phyloP scores from a whole-genome alignment of 257 asterid genomes.

The Salvia rosmarinus region DNA sequence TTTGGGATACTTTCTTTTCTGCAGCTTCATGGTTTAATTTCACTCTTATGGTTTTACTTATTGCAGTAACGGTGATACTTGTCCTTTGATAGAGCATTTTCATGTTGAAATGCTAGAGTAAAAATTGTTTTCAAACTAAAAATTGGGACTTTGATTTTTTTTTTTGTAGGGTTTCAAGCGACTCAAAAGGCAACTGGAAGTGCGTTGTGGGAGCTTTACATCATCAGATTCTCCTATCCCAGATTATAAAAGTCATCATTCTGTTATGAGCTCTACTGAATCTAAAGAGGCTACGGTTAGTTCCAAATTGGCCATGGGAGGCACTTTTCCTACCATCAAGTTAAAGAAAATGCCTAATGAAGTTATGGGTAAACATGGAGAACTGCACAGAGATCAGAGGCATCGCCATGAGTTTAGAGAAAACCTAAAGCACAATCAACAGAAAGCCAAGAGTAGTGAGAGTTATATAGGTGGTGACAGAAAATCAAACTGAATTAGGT shows the following conservation, averaged over 20 bases:
- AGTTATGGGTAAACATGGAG: slow-evolving; percentile 12
- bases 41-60: too few species aligned
- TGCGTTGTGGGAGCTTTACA: neutral
- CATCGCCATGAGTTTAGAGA: neutral
- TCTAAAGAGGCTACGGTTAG: slow-evolving; percentile 15
- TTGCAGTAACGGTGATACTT: neutral
- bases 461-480: neutral
- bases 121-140: neutral
- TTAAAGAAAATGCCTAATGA: neutral
- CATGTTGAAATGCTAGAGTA: neutral
- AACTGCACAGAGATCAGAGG: slow-evolving; percentile 27
- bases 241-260: neutral
- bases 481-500: slow-evolving; percentile 23
- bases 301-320: slow-evolving; percentile 1
- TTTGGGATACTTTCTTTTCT: neutral
- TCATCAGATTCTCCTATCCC: neutral
- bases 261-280: neutral
- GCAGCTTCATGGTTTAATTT: too few species aligned
- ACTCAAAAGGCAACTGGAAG: slow-evolving; percentile 20
- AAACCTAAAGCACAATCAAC: neutral
- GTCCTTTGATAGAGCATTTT: neutral
- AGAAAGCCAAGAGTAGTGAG: neutral
- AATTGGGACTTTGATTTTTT: neutral
- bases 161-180: slow-evolving; percentile 26
- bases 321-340: slow-evolving; percentile 17